Evolutionary conservation across 148 eudicot genomes (phyloP), one percentile per base, ranked within the genome.

Genomic region (Agrostemma githago): DNA sequence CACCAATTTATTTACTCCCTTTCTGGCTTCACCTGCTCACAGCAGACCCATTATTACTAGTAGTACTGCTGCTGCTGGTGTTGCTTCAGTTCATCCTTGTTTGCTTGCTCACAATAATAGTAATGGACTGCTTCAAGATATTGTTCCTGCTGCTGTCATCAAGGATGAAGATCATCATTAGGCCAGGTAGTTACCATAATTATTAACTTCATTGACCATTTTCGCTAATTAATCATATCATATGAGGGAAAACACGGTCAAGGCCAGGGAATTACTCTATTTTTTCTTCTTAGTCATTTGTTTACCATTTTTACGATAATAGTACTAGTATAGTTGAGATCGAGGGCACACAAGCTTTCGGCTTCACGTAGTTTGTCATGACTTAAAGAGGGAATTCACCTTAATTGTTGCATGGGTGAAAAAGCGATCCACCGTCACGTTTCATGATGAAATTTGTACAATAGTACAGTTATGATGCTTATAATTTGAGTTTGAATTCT

Each of bases 101-200:
- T 83, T 77, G 79, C 68, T 83, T 10, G 53, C 54, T 26, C 88
- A 86, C 37, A 57, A 26, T 26, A 26, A 26, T 26, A 26, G 1
- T 26, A 26, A 85, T 82, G 92, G 89, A 53, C 87, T 89, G 64
- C 86, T 87, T 62, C 91, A 89, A 77, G 94, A 89, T 68, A 82
- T 89, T 48, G 73, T 87, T 63, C 88, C 85, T 20, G 77, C 72
- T 76, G 16, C 70, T 20, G 60, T 72, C 34, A 62, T 63, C 57
- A 80, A 74, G 71, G 64, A 68, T 41, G 80, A 78, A 63, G 34
- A 26, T 26, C 79, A 78, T 63, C 48, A 68, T 8, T 5, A 62
- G 38, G 51, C 40, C 3, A 53, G 69, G 34, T 71, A 37, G 19
- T 44, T 40, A 54, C 57, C 5, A 44, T 26, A 16, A 5, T 15